These are phyloP conservation scores for Verticillium nonalfalfae DNA, from an alignment of 2,329 filamentous ascomycete genomes.

Conservation along the genomic window DNA sequence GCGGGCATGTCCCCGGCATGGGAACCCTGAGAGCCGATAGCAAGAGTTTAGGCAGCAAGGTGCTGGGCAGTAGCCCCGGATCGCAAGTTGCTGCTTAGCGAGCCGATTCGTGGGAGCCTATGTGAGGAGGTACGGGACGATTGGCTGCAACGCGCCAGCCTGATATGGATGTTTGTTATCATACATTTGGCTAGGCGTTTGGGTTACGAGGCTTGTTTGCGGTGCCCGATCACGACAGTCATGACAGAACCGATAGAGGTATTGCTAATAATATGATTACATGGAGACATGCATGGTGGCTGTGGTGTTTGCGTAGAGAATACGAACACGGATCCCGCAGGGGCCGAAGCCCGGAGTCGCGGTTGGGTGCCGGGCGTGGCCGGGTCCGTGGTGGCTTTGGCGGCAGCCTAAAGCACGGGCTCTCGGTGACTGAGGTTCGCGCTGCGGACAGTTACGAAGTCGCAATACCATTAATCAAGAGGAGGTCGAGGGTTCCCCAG, in stretches of 20 bases:
- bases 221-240: not conserved
- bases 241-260: not conserved
- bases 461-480: too few species aligned
- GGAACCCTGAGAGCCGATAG: constrained; percentile 21
- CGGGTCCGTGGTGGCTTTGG: too few species aligned
- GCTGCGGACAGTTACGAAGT: too few species aligned
- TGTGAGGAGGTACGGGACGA: not conserved
- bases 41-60: not conserved
- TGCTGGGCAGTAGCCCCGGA: not conserved
- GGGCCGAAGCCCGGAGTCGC: not conserved
- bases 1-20: not conserved
- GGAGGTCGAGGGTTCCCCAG: too few species aligned
- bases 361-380: too few species aligned
- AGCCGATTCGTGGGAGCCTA: not conserved
- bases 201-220: not conserved
- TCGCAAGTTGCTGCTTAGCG: not conserved
- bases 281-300: not conserved
- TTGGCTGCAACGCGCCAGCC: too few species aligned
- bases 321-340: not conserved
- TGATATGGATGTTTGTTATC: not conserved
- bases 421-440: too few species aligned
- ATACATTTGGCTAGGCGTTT: not conserved
- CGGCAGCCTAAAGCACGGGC: too few species aligned
- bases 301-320: too few species aligned
- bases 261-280: not conserved